These are phyloP conservation scores for Lachnellula cervina DNA, from an alignment of 2,329 filamentous ascomycete species.

Conservation along the genomic window DNA sequence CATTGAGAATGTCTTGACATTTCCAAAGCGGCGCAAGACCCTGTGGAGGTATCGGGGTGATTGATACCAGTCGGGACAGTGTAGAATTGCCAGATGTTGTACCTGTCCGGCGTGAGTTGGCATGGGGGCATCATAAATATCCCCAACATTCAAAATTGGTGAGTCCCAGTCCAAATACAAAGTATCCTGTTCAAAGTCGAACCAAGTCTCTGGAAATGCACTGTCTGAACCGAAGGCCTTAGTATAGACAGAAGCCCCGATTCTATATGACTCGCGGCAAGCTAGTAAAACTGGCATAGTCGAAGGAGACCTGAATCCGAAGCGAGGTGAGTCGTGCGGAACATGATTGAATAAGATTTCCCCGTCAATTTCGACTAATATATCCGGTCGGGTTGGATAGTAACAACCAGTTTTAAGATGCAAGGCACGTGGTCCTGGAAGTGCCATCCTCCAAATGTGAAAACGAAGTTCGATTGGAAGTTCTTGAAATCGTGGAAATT, in stretches of 20 bases:
- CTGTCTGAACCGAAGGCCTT: neutral
- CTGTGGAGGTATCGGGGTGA: neutral
- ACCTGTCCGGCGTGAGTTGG: neutral
- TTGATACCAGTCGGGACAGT: neutral
- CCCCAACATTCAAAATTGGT: neutral
- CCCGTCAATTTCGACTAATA: neutral
- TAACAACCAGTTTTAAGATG: neutral
- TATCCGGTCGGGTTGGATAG: neutral
- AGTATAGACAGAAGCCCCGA: neutral
- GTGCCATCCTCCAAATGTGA: neutral
- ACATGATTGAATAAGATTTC: neutral
- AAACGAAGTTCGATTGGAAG: neutral
- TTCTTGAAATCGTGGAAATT: neutral
- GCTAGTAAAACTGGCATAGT: neutral
- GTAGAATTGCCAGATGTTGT: neutral
- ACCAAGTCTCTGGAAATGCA: neutral
- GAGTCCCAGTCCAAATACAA: neutral
- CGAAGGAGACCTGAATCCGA: neutral
- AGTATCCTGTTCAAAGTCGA: neutral
- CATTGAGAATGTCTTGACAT: neutral
- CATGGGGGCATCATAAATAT: neutral
- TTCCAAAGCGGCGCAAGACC: neutral
- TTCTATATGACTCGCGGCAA: neutral
- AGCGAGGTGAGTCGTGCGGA: neutral
- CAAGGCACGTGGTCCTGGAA: neutral